These are phyloP conservation scores for Platanus orientalis DNA, from an alignment of 164 flowering plant species.

Conservation along the genomic window DNA sequence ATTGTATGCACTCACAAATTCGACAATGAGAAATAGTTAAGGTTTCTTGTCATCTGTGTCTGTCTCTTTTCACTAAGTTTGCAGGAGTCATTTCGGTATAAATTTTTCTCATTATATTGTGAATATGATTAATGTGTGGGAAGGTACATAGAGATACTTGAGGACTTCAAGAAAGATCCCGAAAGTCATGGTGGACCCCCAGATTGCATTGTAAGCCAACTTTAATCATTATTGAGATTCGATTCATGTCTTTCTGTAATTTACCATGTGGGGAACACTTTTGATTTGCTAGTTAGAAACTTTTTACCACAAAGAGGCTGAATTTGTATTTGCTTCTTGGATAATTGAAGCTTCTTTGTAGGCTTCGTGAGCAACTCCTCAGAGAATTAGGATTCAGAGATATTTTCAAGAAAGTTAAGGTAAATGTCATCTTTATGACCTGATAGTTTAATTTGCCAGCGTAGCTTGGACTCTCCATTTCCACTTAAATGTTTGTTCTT, in stretches of 20 bases:
- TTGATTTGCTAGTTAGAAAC: background rate
- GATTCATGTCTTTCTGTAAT: background rate
- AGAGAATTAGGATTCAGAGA: constrained; percentile 92
- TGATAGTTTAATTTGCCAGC: no score
- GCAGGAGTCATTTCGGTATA: background rate
- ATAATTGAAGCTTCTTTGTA: constrained; percentile 68
- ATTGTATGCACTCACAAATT: background rate
- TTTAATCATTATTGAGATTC: background rate
- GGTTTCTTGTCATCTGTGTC: no score
- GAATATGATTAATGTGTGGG: constrained; percentile 4
- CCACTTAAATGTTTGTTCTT: no score
- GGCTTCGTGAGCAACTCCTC: constrained; percentile 89
- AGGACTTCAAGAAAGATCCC: constrained; percentile 89
- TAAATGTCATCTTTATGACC: constrained; percentile 14
- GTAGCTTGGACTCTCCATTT: no score
- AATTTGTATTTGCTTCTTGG: constrained; percentile 9
- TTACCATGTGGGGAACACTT: constrained; percentile 1
- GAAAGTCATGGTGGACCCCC: constrained; percentile 98
- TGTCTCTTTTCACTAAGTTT: background rate
- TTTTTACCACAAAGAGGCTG: background rate
- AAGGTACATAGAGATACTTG: constrained; percentile 80
- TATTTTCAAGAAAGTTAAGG: constrained; percentile 97
- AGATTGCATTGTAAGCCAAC: constrained; percentile 73
- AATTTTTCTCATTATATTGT: background rate
- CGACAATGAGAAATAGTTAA: no score